Evolutionary conservation across 2,329 filamentous ascomycete species (phyloP), one percentile per base, ranked within the genome.

Genomic region (Talaromyces marneffei): DNA sequence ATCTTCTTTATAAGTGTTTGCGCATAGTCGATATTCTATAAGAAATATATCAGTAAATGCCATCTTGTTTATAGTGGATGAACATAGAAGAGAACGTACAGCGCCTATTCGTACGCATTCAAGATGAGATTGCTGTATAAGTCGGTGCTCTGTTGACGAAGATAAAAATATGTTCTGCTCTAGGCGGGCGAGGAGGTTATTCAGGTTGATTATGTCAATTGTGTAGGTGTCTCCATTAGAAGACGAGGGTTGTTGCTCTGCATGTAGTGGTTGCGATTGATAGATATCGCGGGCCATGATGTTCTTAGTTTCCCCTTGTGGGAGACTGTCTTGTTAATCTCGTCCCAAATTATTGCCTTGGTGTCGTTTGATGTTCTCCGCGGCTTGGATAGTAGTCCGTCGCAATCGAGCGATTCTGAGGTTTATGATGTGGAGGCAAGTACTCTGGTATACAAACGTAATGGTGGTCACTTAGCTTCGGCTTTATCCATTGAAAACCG

Each of bases 1-100:
- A 80, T 67, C 42, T 74, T 70, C 39, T 75, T 68, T 25, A 79
- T 72, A 42, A 75, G 68, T 37, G 71, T 72, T 53, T 76, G 76
- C 29, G 77, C 77, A 60, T 79, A 78, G 66, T 79, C 77, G 55
- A 79, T 69, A 65, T 79, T 79, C 74, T 79, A 65, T 29, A 64
- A 23, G 3, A 6, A 20, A 29, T 12, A 31, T 1, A 23, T 56
- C 60, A 60, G 64, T 64, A 37, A 46, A 39, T n/a, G 14, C 27
- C 52, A 14, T 27, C 3, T n/a, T n/a, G n/a, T n/a, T n/a, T n/a
- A n/a, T n/a, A n/a, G n/a, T n/a, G n/a, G n/a, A n/a, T 20, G 2
- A 6, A 44, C 2, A 14, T 18, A 12, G 16, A 12, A 20, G n/a
- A 29, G 25, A 16, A 66, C 71, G 61, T 73, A 77, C 75, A 66